Evolutionary conservation across 176 grass and related monocot genomes (phyloP).

Genomic region (Hyparrhenia diplandra): DNA sequence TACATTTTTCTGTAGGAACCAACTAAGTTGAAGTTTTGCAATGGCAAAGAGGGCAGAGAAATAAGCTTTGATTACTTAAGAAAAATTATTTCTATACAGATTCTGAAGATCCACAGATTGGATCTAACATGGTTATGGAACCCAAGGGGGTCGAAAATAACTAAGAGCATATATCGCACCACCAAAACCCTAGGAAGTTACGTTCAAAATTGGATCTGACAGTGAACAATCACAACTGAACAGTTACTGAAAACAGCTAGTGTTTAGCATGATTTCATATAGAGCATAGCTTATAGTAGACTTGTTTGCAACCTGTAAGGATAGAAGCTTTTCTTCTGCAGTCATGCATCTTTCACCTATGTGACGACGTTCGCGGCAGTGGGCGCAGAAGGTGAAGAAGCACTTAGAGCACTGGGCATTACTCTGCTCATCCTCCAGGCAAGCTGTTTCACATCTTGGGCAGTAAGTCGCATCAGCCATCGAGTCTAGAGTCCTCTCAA

Average conservation of each 20-base stretch:
- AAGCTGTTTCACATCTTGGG: conserved; percentile 54
- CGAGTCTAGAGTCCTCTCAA: conserved; percentile 51
- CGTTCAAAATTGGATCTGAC: neutral
- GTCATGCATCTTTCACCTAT: conserved; percentile 38
- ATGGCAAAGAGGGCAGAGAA: neutral
- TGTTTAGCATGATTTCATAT: neutral
- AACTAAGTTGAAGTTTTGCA: neutral
- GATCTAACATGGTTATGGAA: too few relatives aligned
- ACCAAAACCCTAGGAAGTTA: neutral
- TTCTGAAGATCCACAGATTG: neutral
- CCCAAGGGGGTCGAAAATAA: too few relatives aligned
- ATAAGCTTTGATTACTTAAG: neutral
- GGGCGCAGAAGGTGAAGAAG: conserved; percentile 50
- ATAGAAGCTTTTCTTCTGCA: conserved; percentile 44
- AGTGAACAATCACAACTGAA: neutral
- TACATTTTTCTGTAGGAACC: neutral
- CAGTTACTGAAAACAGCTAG: too few relatives aligned
- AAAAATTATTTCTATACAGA: neutral
- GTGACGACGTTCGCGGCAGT: conserved; percentile 38
- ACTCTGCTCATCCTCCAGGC: conserved; percentile 45
- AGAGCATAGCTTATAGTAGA: neutral
- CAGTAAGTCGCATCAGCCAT: conserved; percentile 54
- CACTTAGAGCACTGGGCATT: conserved; percentile 47
- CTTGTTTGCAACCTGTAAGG: conserved; percentile 41
- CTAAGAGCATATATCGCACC: neutral